Percentiles rank a stretch among this genome's conserved stretches.
Evolutionary conservation across 192 early-diverging fungal species (phyloP).

Genomic region (Gaertneriomyces sp.): DNA sequence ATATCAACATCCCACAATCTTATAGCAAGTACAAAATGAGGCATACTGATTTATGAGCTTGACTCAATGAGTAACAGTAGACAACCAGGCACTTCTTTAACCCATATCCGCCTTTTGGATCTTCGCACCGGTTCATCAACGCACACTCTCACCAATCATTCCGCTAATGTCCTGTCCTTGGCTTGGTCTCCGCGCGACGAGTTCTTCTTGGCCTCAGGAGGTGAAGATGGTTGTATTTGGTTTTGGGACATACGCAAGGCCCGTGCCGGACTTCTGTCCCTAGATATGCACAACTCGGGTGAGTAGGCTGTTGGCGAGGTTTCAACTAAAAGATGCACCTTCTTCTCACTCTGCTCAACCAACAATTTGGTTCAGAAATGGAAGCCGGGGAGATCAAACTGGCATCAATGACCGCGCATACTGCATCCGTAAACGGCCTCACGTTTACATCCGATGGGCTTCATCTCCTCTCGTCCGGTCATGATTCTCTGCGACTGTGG

Average conservation of each 20-base stretch:
- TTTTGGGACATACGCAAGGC: slow-evolving; percentile 87
- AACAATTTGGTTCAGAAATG: too few species aligned
- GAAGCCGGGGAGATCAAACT: background rate
- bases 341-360: background rate
- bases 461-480: slow-evolving; percentile 53
- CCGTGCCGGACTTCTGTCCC: slow-evolving; percentile 53
- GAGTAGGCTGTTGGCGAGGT: background rate
- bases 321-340: background rate
- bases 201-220: slow-evolving; percentile 69
- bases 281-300: slow-evolving; percentile 60
- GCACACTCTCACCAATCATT: background rate
- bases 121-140: background rate
- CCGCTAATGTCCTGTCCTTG: slow-evolving; percentile 41
- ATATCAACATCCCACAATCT: slow-evolving; percentile 65
- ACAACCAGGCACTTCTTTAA: background rate
- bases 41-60: slow-evolving; percentile 6
- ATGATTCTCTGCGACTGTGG: slow-evolving; percentile 69
- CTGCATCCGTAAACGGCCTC: slow-evolving; percentile 61
- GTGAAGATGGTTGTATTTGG: slow-evolving; percentile 62
- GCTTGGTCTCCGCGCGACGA: slow-evolving; percentile 77
- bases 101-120: background rate
- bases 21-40: slow-evolving; percentile 59
- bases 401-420: slow-evolving; percentile 47
- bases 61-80: background rate
- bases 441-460: slow-evolving; percentile 60